These are phyloP conservation scores for Nicotiana tomentosiformis DNA, from an alignment of 257 asterid species.

Conservation along the genomic window DNA sequence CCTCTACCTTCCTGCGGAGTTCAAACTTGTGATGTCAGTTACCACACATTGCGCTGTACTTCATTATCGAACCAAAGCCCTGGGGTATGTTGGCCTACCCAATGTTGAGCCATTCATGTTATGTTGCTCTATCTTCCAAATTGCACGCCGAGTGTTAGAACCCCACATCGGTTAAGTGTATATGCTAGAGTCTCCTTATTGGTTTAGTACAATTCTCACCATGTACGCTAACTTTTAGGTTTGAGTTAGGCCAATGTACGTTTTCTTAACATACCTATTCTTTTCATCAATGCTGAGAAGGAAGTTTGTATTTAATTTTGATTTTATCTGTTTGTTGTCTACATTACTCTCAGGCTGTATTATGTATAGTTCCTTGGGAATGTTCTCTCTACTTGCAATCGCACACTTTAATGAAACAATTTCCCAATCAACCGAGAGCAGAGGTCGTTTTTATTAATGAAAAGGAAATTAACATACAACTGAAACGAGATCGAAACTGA, in stretches of 20 bases:
- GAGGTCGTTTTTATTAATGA: no score
- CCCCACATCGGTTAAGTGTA: not conserved
- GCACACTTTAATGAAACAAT: not conserved
- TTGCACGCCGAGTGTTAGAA: not conserved
- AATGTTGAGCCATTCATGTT: not conserved
- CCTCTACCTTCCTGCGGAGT: not conserved
- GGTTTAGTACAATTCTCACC: not conserved
- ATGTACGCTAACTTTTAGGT: not conserved
- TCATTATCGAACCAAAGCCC: not conserved
- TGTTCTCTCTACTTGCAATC: not conserved
- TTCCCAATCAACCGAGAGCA: no score
- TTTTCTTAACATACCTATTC: not conserved
- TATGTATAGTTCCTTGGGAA: not conserved
- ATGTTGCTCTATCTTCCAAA: not conserved
- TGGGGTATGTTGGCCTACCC: not conserved
- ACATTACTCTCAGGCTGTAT: not conserved
- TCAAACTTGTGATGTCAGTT: not conserved
- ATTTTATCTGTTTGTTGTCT: not conserved
- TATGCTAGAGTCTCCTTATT: not conserved
- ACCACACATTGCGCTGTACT: not conserved
- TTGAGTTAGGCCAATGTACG: conserved; percentile 1
- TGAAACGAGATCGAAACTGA: no score
- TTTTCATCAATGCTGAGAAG: not conserved
- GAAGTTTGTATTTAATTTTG: not conserved
- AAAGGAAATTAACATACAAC: no score